phyloP scores from a whole-genome alignment of 1,284 basidiomycete species.

The Papiliotrema nemorosa region DNA sequence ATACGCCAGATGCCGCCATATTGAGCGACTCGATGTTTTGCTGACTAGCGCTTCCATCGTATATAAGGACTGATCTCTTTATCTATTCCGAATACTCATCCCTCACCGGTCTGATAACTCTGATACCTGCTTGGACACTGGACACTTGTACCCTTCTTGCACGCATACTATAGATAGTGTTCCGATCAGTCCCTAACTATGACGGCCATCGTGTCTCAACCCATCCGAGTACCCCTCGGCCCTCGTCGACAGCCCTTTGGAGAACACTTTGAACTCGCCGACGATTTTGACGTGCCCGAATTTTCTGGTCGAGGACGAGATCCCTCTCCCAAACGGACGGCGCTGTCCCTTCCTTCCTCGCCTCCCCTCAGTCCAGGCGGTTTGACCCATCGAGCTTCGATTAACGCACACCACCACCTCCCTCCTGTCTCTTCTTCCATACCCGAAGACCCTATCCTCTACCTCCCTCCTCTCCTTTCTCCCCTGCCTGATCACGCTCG shows the following conservation, averaged over 20 bases:
- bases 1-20: too few species aligned
- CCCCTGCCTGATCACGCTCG: constrained; percentile 52
- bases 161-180: too few species aligned
- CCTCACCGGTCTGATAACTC: too few species aligned
- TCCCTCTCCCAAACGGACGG: constrained; percentile 8
- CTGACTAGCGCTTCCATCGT: too few species aligned
- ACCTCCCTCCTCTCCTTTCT: constrained; percentile 74
- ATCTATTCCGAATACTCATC: too few species aligned
- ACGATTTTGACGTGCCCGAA: background rate
- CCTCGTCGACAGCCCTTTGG: background rate
- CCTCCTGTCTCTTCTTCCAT: constrained; percentile 45
- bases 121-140: too few species aligned
- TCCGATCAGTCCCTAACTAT: too few species aligned
- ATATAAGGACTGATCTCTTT: too few species aligned
- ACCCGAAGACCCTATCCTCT: constrained; percentile 61
- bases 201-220: constrained; percentile 6
- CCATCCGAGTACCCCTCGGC: constrained; percentile 1
- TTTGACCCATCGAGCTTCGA: background rate
- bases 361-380: background rate
- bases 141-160: too few species aligned
- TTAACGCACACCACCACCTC: constrained; percentile 53
- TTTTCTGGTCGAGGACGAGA: background rate
- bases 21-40: too few species aligned
- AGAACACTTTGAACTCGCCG: background rate
- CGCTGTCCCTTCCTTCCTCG: constrained; percentile 5